Percentiles rank a stretch among this genome's conserved stretches.
Evolutionary conservation across 225 moss, liverwort and hornwort species (phyloP).

Genomic region (Lunularia cruciata): DNA sequence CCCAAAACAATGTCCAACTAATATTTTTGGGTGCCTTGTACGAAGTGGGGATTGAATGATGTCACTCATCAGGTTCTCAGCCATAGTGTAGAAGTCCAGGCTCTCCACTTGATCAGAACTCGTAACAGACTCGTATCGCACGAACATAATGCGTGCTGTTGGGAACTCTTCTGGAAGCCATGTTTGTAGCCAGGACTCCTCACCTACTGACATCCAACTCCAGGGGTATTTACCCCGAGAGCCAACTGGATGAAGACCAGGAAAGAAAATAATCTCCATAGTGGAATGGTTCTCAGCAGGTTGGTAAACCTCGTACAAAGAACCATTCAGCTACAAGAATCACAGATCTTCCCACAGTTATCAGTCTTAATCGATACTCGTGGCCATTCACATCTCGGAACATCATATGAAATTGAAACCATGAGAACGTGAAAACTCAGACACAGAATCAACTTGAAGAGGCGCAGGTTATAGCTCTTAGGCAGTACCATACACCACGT

Average conservation of each 20-base stretch:
- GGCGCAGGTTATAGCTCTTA: too few relatives aligned
- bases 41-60: not conserved
- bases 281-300: not conserved
- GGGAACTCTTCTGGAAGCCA: constrained; percentile 14
- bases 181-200: constrained; percentile 16
- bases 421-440: too few relatives aligned
- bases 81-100: not conserved
- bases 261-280: not conserved
- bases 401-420: too few relatives aligned
- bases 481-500: too few relatives aligned
- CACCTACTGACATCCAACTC: too few relatives aligned
- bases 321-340: not conserved
- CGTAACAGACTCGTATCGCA: not conserved
- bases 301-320: not conserved
- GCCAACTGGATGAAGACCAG: too few relatives aligned
- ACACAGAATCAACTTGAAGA: too few relatives aligned
- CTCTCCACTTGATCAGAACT: not conserved
- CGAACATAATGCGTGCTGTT: not conserved
- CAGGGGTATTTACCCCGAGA: too few relatives aligned
- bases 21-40: constrained; percentile 2
- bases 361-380: too few relatives aligned
- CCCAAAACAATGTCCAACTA: constrained; percentile 22
- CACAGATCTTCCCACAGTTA: too few relatives aligned
- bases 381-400: too few relatives aligned
- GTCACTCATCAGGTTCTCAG: not conserved